Evolutionary conservation across 805 yeast genomes (phyloP).

Genomic region (Suhomyces xylopsoci): DNA sequence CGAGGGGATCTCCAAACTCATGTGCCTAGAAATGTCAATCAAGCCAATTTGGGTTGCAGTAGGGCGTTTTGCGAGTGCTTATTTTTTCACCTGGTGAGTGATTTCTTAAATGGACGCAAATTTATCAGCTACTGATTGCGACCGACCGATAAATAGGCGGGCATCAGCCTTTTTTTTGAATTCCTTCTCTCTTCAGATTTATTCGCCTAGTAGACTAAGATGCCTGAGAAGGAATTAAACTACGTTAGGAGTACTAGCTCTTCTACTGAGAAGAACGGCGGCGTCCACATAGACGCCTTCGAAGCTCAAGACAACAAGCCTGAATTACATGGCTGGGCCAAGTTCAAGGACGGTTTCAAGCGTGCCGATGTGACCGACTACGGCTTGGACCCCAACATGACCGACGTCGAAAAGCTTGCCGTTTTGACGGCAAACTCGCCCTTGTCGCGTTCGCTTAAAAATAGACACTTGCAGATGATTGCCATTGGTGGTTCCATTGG

Average conservation of each 20-base stretch:
- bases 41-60: not conserved
- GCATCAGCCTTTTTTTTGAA: not conserved
- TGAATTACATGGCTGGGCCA: constrained; percentile 13
- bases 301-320: constrained; percentile 17
- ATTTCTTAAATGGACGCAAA: not conserved
- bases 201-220: constrained; percentile 9
- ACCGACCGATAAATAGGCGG: not conserved
- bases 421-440: constrained; percentile 46
- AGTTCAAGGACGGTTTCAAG: constrained; percentile 31
- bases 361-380: constrained; percentile 31
- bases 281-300: constrained; percentile 34
- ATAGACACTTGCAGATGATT: constrained; percentile 74
- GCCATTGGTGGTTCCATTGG: constrained; percentile 85
- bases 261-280: constrained; percentile 36
- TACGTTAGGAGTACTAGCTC: constrained; percentile 39
- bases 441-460: constrained; percentile 49
- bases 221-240: constrained; percentile 42
- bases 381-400: constrained; percentile 44
- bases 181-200: not conserved
- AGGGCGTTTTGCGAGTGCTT: not conserved
- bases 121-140: not conserved
- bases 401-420: constrained; percentile 47
- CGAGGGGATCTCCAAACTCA: not conserved
- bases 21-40: not conserved
- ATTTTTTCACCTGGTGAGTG: not conserved